Evolutionary conservation across 2,329 filamentous ascomycete genomes (phyloP).

Genomic region (Colletotrichum sp.): DNA sequence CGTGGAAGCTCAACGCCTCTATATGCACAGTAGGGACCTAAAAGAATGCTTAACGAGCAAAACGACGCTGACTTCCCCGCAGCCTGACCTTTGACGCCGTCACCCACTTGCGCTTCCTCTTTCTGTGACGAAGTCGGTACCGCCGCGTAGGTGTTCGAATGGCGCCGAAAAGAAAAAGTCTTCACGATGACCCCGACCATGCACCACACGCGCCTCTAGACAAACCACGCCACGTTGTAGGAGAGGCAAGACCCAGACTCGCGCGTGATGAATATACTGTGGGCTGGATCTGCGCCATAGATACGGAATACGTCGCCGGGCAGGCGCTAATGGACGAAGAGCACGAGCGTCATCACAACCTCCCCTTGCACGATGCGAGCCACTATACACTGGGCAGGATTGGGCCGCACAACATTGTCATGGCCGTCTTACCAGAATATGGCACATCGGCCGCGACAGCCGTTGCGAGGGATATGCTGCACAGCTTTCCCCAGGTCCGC

Average conservation of each 20-base stretch:
- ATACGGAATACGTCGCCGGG: background rate
- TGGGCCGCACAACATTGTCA: conserved; percentile 24
- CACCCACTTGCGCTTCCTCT: too few relatives aligned
- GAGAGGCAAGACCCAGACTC: background rate
- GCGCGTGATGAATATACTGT: background rate
- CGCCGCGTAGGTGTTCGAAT: fast-evolving
- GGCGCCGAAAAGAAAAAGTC: background rate
- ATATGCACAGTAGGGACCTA: too few relatives aligned
- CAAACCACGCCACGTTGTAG: background rate
- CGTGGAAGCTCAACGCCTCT: too few relatives aligned
- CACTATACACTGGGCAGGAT: conserved; percentile 23
- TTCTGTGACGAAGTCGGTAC: background rate
- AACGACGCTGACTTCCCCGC: too few relatives aligned
- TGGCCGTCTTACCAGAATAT: conserved; percentile 24
- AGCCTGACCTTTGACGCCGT: too few relatives aligned
- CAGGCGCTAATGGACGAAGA: background rate
- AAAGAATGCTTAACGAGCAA: too few relatives aligned
- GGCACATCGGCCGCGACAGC: conserved; percentile 4
- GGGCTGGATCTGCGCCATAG: conserved; percentile 15
- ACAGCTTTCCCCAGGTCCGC: conserved; percentile 32
- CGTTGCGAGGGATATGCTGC: conserved; percentile 32
- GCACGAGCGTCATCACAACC: background rate
- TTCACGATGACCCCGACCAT: background rate
- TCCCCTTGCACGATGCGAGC: conserved; percentile 14
- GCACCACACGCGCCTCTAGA: background rate